Evolutionary conservation across 2,329 filamentous ascomycete species (phyloP).

Genomic region (Beauveria pseudobassiana): DNA sequence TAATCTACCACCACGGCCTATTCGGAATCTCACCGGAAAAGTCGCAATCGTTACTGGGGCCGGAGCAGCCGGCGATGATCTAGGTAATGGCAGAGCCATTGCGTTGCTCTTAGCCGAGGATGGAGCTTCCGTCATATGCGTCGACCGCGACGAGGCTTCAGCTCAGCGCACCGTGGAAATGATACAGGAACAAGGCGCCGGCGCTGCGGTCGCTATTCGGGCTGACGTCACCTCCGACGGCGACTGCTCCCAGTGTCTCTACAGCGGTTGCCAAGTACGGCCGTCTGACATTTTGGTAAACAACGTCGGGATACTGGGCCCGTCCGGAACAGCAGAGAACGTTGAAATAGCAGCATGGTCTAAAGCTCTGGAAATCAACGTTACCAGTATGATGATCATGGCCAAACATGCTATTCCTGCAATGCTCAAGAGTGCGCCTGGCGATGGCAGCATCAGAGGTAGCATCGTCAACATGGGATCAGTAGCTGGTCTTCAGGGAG

Average conservation of each 20-base stretch:
- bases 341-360: conserved; percentile 54
- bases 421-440: conserved; percentile 44
- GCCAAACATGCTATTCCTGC: conserved; percentile 51
- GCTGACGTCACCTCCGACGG: conserved; percentile 47
- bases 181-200: conserved; percentile 32
- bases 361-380: conserved; percentile 51
- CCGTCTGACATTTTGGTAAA: conserved; percentile 27
- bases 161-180: conserved; percentile 48
- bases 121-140: conserved; percentile 50
- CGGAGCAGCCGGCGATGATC: conserved; percentile 36
- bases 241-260: conserved; percentile 41
- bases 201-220: conserved; percentile 33
- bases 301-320: conserved; percentile 44
- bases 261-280: conserved; percentile 42
- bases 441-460: conserved; percentile 33
- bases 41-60: conserved; percentile 48
- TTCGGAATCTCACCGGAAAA: conserved; percentile 23
- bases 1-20: conserved; percentile 16
- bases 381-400: conserved; percentile 60
- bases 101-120: conserved; percentile 53
- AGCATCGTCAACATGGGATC: conserved; percentile 56
- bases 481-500: conserved; percentile 48
- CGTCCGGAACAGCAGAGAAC: conserved; percentile 50
- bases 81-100: conserved; percentile 52
- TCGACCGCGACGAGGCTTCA: conserved; percentile 42